Percentiles rank a stretch among this genome's conserved stretches.
Conservation (phyloP, 2,329 filamentous ascomycete species). For the Fusarium begoniae region DNA sequence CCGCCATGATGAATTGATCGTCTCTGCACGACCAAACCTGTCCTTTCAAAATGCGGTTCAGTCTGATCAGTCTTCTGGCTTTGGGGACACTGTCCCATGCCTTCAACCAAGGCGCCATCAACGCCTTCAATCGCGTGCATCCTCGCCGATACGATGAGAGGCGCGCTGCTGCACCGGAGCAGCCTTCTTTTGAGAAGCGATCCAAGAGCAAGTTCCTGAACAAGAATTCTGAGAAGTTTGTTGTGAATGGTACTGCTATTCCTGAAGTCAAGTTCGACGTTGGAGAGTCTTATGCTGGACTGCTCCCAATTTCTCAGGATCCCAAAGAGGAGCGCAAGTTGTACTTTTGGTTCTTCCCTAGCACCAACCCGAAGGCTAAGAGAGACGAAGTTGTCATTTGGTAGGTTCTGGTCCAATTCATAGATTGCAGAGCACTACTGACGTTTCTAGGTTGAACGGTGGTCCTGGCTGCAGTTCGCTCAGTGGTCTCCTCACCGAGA, state of each 20-base stretch:
- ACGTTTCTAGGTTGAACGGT: conserved; percentile 56
- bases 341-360: conserved; percentile 75
- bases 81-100: conserved; percentile 37
- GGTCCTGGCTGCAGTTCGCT: conserved; percentile 41
- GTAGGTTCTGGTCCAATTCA: conserved; percentile 30
- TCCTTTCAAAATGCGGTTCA: conserved; percentile 31
- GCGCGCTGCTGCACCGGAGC: neutral
- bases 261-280: conserved; percentile 77
- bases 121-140: conserved; percentile 27
- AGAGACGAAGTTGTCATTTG: conserved; percentile 69
- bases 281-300: conserved; percentile 71
- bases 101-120: conserved; percentile 37
- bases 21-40: neutral
- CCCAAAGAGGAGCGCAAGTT: conserved; percentile 61
- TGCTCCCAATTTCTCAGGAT: conserved; percentile 64
- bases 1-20: neutral
- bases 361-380: conserved; percentile 56
- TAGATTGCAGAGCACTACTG: neutral
- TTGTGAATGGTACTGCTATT: conserved; percentile 69
- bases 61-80: conserved; percentile 31
- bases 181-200: conserved; percentile 14
- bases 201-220: conserved; percentile 35
- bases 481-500: conserved; percentile 71
- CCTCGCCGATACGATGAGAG: conserved; percentile 20
- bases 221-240: conserved; percentile 54